Base-by-base conservation (phyloP, 371 early-diverging fungal species). In the Actinomucor elegans region DNA sequence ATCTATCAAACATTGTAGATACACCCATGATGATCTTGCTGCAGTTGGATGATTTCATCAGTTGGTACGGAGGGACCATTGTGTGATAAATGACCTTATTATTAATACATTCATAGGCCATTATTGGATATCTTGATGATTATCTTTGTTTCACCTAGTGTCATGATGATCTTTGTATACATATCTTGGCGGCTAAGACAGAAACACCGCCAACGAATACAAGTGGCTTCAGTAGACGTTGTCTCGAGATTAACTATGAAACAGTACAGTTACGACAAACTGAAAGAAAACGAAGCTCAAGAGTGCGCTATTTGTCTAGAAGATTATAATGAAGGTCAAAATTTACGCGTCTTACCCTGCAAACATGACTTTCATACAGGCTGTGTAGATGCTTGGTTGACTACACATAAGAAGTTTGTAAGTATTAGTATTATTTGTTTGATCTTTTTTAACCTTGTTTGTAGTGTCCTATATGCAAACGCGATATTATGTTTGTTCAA, bases 301-400 rank as follows among this genome's bases (percentile, higher is more conserved):
- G 88, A 88, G 33, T 99, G 99, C 67, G 90, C 89, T 20, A 94
- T 99, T 41, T 99, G 99, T 74, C 72, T 98, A 53, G 94, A 94
- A 24, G 93, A 92, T 46, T 98, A 90, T 72, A 72, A 75, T 26
- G 84, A 86, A 26, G 89, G 85, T 4, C 92, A 92, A 23, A 75
- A 83, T 44, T 64, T 97, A 28, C 69, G 97, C 7, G 73, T 86
- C 8, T 70, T 99, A 44, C 90, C 91, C 0, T 99, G 99, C 69
- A 72, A 73, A 31, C 99, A 99, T 69, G 81, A 82, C 46, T 99
- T 93, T 71, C 99, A 99, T 63, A 75, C 82, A 28, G 73, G 74
- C 5, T 99, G 99, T 71, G 89, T 98, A 24, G 97, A 95, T 55
- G 82, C 79, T 31, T 91, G 92, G 92, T 75, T 92, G 15, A 90